Evolutionary conservation across 2,329 filamentous ascomycete genomes (phyloP).

Genomic region (Epichloe scottii): DNA sequence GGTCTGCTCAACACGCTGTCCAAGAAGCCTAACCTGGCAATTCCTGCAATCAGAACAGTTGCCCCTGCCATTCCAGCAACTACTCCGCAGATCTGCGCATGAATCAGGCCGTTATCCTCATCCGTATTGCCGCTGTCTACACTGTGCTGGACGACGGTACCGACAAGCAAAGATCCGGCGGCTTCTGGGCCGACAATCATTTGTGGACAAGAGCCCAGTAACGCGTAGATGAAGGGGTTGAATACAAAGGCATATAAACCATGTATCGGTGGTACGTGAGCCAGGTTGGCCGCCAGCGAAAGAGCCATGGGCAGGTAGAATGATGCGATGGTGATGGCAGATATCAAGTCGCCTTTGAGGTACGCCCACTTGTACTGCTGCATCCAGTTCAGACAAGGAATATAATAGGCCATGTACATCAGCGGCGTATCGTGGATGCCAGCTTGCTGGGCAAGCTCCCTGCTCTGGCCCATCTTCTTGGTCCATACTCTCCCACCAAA

Average conservation of each 20-base stretch:
- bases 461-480: slow-evolving; percentile 61
- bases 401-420: slow-evolving; percentile 90
- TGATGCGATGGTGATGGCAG: slow-evolving; percentile 90
- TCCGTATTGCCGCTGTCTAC: slow-evolving; percentile 56
- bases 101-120: slow-evolving; percentile 51
- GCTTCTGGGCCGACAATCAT: slow-evolving; percentile 95
- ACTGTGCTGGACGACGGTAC: slow-evolving; percentile 69
- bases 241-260: slow-evolving; percentile 91
- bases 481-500: slow-evolving; percentile 40
- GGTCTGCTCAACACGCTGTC: slow-evolving; percentile 90
- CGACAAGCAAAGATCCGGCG: slow-evolving; percentile 80
- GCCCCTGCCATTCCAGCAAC: slow-evolving; percentile 79
- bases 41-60: slow-evolving; percentile 75
- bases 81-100: slow-evolving; percentile 76
- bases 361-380: slow-evolving; percentile 73
- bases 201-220: slow-evolving; percentile 82
- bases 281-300: slow-evolving; percentile 83
- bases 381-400: slow-evolving; percentile 86
- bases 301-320: slow-evolving; percentile 97
- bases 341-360: slow-evolving; percentile 73
- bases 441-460: slow-evolving; percentile 57
- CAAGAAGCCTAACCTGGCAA: slow-evolving; percentile 78
- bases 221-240: slow-evolving; percentile 85
- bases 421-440: slow-evolving; percentile 59
- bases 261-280: slow-evolving; percentile 84